Evolutionary conservation across 129 eudicot species (phyloP).

Genomic region (Escallonia rubra): DNA sequence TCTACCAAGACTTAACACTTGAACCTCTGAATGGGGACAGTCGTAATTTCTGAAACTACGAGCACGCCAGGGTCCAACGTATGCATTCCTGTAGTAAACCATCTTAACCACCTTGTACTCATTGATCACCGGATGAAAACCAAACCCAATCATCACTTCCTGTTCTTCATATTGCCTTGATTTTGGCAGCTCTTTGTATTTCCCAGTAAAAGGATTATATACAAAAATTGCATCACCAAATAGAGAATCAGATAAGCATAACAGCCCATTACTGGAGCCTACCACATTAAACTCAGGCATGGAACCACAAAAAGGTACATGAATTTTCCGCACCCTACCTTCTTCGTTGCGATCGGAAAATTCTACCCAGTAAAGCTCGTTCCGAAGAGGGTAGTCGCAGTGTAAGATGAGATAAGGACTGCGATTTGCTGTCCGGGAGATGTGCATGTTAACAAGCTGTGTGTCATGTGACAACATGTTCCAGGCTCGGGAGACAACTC

Average conservation of each 20-base stretch:
- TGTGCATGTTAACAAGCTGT: constrained; percentile 29
- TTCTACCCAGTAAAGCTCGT: constrained; percentile 13
- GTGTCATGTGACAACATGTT: constrained; percentile 32
- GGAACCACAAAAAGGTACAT: constrained; percentile 33
- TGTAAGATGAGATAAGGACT: constrained; percentile 46
- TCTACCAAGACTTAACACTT: not conserved
- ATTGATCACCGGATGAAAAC: constrained; percentile 12
- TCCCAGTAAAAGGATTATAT: constrained; percentile 57
- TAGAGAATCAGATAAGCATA: constrained; percentile 40
- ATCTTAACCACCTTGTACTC: constrained; percentile 32
- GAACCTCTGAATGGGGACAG: not conserved
- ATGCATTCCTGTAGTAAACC: not conserved
- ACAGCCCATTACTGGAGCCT: constrained; percentile 57
- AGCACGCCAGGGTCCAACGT: not conserved
- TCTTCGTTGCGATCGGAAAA: constrained; percentile 5
- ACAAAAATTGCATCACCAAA: constrained; percentile 39
- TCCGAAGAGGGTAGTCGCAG: constrained; percentile 37
- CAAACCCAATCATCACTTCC: constrained; percentile 21
- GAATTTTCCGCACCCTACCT: constrained; percentile 16
- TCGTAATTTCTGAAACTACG: not conserved
- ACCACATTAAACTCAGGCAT: constrained; percentile 55
- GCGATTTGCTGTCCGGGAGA: constrained; percentile 5
- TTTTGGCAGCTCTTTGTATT: constrained; percentile 26
- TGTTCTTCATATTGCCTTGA: not conserved
- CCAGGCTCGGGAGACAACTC: constrained; percentile 40